Conservation (phyloP, 805 yeast species). For the Yarrowia keelungensis region DNA sequence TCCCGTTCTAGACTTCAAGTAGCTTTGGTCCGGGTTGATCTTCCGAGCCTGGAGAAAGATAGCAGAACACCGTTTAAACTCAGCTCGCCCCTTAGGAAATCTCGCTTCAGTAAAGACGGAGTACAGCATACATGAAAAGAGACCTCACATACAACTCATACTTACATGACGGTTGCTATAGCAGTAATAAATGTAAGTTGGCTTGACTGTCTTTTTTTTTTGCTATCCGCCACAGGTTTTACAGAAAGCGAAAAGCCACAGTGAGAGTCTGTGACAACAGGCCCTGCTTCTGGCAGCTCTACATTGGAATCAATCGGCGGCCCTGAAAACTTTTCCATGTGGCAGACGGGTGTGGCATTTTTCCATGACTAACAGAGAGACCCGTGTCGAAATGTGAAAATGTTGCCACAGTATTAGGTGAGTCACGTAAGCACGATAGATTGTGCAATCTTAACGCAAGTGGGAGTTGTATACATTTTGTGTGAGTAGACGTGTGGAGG, state of each 20-base stretch:
- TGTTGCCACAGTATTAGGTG: slow-evolving; percentile 12
- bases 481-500: no score
- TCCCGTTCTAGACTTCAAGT: slow-evolving; percentile 8
- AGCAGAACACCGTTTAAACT: neutral
- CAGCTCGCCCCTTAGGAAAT: neutral
- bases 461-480: no score
- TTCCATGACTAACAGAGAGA: neutral
- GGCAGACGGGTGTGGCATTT: slow-evolving; percentile 14
- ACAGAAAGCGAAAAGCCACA: no score
- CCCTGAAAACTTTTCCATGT: neutral
- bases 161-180: no score
- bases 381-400: neutral
- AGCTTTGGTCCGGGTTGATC: slow-evolving; percentile 8
- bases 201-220: no score
- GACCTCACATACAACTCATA: no score
- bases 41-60: slow-evolving; percentile 6
- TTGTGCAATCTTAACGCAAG: slow-evolving; percentile 15
- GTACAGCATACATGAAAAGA: no score
- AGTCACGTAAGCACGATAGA: slow-evolving; percentile 21
- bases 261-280: no score
- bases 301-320: no score
- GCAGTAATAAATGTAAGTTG: no score
- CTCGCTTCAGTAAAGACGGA: slow-evolving; percentile 10
- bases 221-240: no score
- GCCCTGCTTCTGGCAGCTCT: no score